These are phyloP conservation scores for Rubroshorea leprosula DNA, from an alignment of 345 rosid genomes.

Conservation along the genomic window DNA sequence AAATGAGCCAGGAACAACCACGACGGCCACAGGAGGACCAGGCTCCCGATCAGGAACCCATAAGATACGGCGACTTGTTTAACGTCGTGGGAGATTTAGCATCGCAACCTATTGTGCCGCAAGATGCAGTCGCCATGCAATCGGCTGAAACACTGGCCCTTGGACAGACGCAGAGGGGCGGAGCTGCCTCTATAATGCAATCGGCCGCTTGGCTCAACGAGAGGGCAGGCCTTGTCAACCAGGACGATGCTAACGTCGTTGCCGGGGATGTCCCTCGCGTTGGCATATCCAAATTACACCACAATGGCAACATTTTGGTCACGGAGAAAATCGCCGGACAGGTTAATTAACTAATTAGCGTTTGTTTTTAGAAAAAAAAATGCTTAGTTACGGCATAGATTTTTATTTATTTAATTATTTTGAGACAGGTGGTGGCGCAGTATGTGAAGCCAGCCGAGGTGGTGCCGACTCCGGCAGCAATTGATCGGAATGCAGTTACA, in stretches of 20 bases:
- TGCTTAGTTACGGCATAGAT: background rate
- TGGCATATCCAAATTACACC: conserved; percentile 19
- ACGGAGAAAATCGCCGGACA: conserved; percentile 10
- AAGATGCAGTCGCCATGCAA: conserved; percentile 38
- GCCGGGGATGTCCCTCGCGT: conserved; percentile 11
- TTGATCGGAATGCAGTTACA: conserved; percentile 34
- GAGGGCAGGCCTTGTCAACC: conserved; percentile 21
- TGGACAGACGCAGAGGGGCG: conserved; percentile 25
- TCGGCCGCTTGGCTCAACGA: conserved; percentile 29
- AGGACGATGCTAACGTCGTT: conserved; percentile 12
- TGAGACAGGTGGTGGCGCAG: conserved; percentile 30
- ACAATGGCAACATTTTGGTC: conserved; percentile 23
- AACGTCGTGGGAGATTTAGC: conserved; percentile 40
- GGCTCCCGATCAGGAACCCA: conserved; percentile 15
- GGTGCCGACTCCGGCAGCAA: conserved; percentile 7
- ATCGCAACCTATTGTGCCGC: conserved; percentile 22
- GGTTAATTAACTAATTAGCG: background rate
- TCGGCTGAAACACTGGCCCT: conserved; percentile 31
- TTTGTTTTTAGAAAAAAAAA: background rate
- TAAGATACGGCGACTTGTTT: conserved; percentile 33
- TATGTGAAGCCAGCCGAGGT: conserved; percentile 30
- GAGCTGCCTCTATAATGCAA: conserved; percentile 37
- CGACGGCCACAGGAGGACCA: background rate
- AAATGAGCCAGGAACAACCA: conserved; percentile 17
- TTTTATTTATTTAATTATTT: background rate